Conservation (phyloP, 192 early-diverging fungal genomes). For the Mortierella claussenii region DNA sequence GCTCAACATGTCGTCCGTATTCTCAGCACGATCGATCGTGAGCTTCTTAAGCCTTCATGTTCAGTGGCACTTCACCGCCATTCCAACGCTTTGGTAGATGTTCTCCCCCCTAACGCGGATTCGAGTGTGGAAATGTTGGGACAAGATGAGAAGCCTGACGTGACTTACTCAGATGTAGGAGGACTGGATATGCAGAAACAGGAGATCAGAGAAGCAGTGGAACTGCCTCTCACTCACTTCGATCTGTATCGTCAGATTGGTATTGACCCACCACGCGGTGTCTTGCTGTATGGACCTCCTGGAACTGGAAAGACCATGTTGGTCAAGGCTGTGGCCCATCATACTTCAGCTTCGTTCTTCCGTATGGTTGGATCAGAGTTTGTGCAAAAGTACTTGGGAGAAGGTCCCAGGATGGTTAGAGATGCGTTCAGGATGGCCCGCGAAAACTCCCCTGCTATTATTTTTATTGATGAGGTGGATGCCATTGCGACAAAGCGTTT, state of each 20-base stretch:
- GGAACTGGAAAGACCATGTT: slow-evolving; percentile 99
- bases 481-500: slow-evolving; percentile 98
- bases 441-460: slow-evolving; percentile 97
- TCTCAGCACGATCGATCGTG: slow-evolving; percentile 96
- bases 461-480: slow-evolving; percentile 99
- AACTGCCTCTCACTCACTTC: slow-evolving; percentile 97
- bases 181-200: slow-evolving; percentile 93
- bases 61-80: slow-evolving; percentile 97
- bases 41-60: slow-evolving; percentile 93
- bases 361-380: slow-evolving; percentile 98
- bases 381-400: slow-evolving; percentile 99
- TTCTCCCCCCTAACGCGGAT: slow-evolving; percentile 96
- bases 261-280: slow-evolving; percentile 98
- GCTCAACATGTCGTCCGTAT: slow-evolving; percentile 94
- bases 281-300: slow-evolving; percentile 98
- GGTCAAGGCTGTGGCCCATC: slow-evolving; percentile 98
- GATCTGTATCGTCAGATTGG: slow-evolving; percentile 98
- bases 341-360: slow-evolving; percentile 96
- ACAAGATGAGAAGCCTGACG: slow-evolving; percentile 83
- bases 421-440: slow-evolving; percentile 96
- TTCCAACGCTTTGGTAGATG: slow-evolving; percentile 96
- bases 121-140: slow-evolving; percentile 90
- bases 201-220: slow-evolving; percentile 95
- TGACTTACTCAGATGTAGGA: slow-evolving; percentile 84
- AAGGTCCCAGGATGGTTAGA: slow-evolving; percentile 97